These are phyloP conservation scores for Geranium incanum DNA, from an alignment of 441 rosid genomes.

Conservation along the genomic window DNA sequence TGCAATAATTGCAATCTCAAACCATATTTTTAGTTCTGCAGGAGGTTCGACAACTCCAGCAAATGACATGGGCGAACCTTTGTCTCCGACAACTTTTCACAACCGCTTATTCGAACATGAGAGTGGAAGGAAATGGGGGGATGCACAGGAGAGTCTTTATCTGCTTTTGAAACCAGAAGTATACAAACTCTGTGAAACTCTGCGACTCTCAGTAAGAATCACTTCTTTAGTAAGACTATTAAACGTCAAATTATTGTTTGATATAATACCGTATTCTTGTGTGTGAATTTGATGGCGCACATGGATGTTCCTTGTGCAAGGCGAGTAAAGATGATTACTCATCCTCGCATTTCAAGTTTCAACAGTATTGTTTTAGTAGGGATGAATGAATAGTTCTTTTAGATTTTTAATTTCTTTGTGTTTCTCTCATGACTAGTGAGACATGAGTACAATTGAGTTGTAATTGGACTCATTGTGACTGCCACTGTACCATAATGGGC, in stretches of 20 bases:
- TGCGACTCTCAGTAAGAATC: constrained; percentile 56
- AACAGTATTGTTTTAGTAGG: constrained; percentile 3
- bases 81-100: background rate
- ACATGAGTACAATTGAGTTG: background rate
- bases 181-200: constrained; percentile 55
- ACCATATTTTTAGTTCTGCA: background rate
- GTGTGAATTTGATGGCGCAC: background rate
- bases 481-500: background rate
- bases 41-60: background rate
- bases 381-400: background rate
- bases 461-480: background rate
- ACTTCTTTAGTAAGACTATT: constrained; percentile 23
- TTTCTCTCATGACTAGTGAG: background rate
- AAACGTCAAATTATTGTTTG: constrained; percentile 5
- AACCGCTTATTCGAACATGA: constrained; percentile 21
- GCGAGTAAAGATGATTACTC: background rate
- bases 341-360: background rate
- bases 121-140: constrained; percentile 27
- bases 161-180: constrained; percentile 51
- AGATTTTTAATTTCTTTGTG: background rate
- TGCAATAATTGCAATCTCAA: background rate
- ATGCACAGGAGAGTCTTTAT: constrained; percentile 57
- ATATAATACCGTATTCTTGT: background rate
- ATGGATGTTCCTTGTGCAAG: background rate
- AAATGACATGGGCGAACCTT: background rate